A percentile compares a stretch with the other conserved stretches of the same genome.
These are phyloP conservation scores for Apocynum venetum DNA, from an alignment of 257 asterid genomes.

Conservation along the genomic window DNA sequence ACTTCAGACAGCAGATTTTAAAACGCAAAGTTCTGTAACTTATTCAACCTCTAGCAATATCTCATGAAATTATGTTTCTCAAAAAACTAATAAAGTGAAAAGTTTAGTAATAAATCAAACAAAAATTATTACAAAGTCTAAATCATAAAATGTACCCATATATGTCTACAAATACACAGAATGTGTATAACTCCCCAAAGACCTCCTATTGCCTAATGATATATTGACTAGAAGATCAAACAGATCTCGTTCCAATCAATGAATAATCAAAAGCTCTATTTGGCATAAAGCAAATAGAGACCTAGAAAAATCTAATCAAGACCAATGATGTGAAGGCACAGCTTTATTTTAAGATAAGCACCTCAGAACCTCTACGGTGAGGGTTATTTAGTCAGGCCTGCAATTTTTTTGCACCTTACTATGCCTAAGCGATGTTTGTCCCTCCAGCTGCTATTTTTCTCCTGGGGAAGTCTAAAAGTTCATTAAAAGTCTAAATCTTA, in stretches of 20 bases:
- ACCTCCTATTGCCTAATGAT: not conserved
- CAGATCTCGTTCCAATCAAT: not conserved
- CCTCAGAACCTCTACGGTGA: too few relatives aligned
- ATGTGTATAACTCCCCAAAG: not conserved
- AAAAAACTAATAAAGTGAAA: not conserved
- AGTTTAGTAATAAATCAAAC: not conserved
- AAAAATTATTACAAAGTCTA: not conserved
- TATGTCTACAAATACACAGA: not conserved
- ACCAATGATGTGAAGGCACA: too few relatives aligned
- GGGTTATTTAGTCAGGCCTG: too few relatives aligned
- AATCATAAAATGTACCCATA: not conserved
- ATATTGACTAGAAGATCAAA: not conserved
- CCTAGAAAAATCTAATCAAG: not conserved
- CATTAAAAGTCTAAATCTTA: too few relatives aligned
- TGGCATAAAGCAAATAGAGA: constrained; percentile 7
- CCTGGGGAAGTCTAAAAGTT: too few relatives aligned
- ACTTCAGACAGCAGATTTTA: not conserved
- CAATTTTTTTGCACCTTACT: too few relatives aligned
- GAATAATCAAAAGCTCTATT: not conserved
- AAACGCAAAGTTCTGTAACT: not conserved
- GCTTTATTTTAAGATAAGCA: too few relatives aligned
- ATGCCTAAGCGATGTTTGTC: too few relatives aligned
- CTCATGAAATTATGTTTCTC: not conserved
- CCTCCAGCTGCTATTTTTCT: too few relatives aligned
- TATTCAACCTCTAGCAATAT: not conserved